Base-by-base conservation (phyloP, 2,329 filamentous ascomycete species). In the Fusarium algeriense region DNA sequence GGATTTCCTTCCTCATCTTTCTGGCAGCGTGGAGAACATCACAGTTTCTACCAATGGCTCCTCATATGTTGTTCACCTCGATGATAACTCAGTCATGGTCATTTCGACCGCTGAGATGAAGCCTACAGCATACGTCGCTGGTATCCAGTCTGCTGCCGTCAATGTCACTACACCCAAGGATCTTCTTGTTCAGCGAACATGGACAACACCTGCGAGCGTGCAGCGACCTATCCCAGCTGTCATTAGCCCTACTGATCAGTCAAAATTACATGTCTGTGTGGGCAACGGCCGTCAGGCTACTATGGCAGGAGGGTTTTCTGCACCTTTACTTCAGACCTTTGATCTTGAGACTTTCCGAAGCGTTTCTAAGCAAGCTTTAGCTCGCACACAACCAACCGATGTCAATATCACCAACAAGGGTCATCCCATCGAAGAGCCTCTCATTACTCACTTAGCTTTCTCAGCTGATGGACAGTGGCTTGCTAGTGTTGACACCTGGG, bases 41-140 rank as follows among this genome's bases (percentile, higher is more conserved):
- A 90, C 92, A 7, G 89, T 99, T 37, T 98, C 95, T 19, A 87
- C 91, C 1, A 86, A 85, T 20, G 95, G 96, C 9, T 89, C 93
- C 41, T 91, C 92, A 1, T 99, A 98, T 77, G 92, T 90, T 7
- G 80, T 98, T 28, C 92, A 94, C 73, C 86, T 98, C 54, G 93
- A 94, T 32, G 95, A 98, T 80, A 99, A 99, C 81, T 97, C 94
- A 3, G 86, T 92, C 59, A 95, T 98, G 87, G 86, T 98, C 10
- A 81, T 99, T 19, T 97, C 95, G 4, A 98, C 96, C 6, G 90
- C 93, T 15, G 95, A 98, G 80, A 86, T 98, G 79, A 90, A 92
- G 78, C 93, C 96, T 7, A 94, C 91, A 19, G 89, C 93, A 20
- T 96, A 94, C 76, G 89, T 98, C 64, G 91, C 93, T 23, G 94